Conservation (phyloP, 2,329 filamentous ascomycete genomes). For the Huntiella bhutanensis region DNA sequence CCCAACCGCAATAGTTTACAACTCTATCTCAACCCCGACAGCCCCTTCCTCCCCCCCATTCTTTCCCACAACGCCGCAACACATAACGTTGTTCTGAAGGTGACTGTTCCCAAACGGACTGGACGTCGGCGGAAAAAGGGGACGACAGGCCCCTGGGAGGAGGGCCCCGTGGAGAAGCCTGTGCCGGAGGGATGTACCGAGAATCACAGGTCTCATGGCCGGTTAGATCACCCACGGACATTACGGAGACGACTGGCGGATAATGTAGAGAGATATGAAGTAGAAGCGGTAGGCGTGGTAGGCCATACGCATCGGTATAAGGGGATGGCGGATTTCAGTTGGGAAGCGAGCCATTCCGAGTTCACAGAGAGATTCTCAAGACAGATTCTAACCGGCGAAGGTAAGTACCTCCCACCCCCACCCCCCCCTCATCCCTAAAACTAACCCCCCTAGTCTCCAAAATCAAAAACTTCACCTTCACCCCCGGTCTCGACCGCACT, state of each 20-base stretch:
- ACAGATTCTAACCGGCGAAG: constrained; percentile 50
- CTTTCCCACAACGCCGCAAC: constrained; percentile 57
- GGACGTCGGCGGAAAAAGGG: constrained; percentile 72
- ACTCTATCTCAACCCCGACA: constrained; percentile 61
- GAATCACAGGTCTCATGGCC: constrained; percentile 24
- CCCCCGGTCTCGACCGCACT: constrained; percentile 38
- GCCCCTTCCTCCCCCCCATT: constrained; percentile 60
- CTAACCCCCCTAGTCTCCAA: constrained; percentile 24
- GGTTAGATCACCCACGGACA: constrained; percentile 32
- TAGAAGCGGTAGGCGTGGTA: constrained; percentile 54
- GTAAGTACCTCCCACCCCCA: constrained; percentile 23
- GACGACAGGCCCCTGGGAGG: constrained; percentile 44
- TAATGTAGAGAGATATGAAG: constrained; percentile 45
- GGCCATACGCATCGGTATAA: constrained; percentile 74
- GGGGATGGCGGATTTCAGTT: constrained; percentile 71
- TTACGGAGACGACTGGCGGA: constrained; percentile 49
- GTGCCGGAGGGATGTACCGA: constrained; percentile 13
- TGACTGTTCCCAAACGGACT: constrained; percentile 72
- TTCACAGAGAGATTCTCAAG: constrained; percentile 56
- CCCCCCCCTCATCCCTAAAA: no score
- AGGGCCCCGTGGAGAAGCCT: constrained; percentile 20
- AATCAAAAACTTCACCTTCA: constrained; percentile 44
- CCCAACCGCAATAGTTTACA: constrained; percentile 35
- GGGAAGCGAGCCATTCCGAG: constrained; percentile 45
- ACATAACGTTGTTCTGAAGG: constrained; percentile 69